Percentiles rank a stretch among this genome's conserved stretches.
Conservation (phyloP, 176 grass and related monocot species). For the Pharus latifolius region DNA sequence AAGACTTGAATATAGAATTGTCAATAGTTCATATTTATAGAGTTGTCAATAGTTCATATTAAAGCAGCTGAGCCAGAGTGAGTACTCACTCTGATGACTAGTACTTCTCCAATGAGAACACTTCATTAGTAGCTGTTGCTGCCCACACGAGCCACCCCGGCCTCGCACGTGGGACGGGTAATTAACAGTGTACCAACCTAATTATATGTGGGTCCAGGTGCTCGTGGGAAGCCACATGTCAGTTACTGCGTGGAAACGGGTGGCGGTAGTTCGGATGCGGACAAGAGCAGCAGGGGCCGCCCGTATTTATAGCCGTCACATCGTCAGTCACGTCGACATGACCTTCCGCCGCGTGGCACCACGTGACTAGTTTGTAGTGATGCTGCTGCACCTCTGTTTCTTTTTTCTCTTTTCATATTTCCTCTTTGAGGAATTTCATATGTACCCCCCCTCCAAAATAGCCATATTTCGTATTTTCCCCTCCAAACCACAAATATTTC, state of each 20-base stretch:
- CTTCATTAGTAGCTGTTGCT: background rate
- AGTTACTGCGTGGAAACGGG: background rate
- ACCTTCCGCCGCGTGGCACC: conserved; percentile 15
- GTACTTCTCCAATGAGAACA: conserved; percentile 2
- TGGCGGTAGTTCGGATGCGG: background rate
- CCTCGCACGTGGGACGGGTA: background rate
- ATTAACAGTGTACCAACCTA: background rate
- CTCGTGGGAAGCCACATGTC: background rate
- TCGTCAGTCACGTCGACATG: conserved; percentile 23
- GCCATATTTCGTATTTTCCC: no score
- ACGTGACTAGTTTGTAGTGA: background rate
- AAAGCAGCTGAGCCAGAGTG: no score
- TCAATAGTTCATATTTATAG: no score
- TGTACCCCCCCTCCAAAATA: no score
- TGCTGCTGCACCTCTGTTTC: no score
- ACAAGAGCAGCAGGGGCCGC: background rate
- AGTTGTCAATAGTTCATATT: no score
- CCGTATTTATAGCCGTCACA: conserved; percentile 35
- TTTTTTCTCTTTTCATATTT: no score
- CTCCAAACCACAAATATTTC: no score
- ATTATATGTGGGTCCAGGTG: background rate
- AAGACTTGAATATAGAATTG: no score
- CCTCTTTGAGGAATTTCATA: no score
- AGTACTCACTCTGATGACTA: no score
- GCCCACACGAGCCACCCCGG: background rate